phyloP scores from a whole-genome alignment of 2,329 filamentous ascomycete genomes.

The Colletotrichum sp. region DNA sequence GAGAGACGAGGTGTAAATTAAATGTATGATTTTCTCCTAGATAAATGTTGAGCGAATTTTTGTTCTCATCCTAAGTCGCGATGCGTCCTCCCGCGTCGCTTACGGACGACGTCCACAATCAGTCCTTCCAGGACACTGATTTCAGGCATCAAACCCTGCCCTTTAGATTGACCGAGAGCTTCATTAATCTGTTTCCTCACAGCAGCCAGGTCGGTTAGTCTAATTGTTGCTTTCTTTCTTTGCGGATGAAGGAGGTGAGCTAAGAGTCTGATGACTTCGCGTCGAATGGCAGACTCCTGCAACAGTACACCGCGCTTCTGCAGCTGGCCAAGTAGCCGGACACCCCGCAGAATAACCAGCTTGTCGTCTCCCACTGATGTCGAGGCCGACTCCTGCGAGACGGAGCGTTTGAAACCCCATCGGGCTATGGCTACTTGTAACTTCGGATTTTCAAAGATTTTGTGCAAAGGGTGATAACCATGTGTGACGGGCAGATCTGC shows the following conservation, averaged over 20 bases:
- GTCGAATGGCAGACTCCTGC: constrained; percentile 21
- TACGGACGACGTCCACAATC: neutral
- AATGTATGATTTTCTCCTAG: constrained; percentile 24
- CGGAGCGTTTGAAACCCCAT: constrained; percentile 48
- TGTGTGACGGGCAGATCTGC: constrained; percentile 46
- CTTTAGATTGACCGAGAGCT: neutral
- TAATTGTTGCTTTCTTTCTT: neutral
- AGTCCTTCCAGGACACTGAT: neutral
- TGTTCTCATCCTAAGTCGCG: neutral
- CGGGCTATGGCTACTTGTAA: constrained; percentile 46
- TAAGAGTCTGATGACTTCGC: constrained; percentile 14
- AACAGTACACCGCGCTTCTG: constrained; percentile 39
- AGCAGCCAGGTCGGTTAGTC: neutral
- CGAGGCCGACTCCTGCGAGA: constrained; percentile 22
- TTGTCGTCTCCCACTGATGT: constrained; percentile 16
- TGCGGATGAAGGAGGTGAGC: neutral
- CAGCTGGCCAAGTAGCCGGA: constrained; percentile 38
- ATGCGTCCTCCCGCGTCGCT: neutral
- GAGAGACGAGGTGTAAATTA: constrained; percentile 24
- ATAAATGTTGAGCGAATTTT: constrained; percentile 18
- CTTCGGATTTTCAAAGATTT: constrained; percentile 43
- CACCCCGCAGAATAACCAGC: constrained; percentile 40
- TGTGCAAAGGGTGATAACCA: constrained; percentile 50
- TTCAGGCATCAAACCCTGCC: neutral
- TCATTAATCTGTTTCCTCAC: neutral